Evolutionary conservation across 2,329 filamentous ascomycete genomes (phyloP).

Genomic region (Teratosphaeria nubilosa): DNA sequence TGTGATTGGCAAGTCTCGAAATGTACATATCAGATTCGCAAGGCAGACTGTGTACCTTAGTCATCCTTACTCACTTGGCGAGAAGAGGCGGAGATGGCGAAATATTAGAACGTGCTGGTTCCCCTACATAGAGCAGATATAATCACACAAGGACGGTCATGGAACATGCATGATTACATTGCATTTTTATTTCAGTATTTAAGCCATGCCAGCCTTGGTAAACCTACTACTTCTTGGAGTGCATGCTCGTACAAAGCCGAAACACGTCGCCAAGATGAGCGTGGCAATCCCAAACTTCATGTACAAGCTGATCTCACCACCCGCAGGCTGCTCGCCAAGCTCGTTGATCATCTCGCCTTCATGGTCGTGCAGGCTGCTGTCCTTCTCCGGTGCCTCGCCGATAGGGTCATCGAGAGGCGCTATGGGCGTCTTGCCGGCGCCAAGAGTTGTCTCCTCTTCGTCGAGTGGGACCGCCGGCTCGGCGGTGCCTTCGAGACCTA

Average conservation of each 20-base stretch:
- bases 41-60: too few species aligned
- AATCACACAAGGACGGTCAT: not conserved
- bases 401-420: constrained; percentile 4
- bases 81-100: too few species aligned
- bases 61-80: too few species aligned
- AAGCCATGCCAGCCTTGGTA: constrained; percentile 10
- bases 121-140: too few species aligned
- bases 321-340: constrained; percentile 7
- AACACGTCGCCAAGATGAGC: constrained; percentile 33
- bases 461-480: constrained; percentile 31
- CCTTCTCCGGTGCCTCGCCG: constrained; percentile 10
- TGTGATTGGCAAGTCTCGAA: too few species aligned
- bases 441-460: constrained; percentile 27
- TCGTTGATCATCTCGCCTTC: constrained; percentile 9
- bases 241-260: constrained; percentile 15
- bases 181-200: not conserved
- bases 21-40: too few species aligned
- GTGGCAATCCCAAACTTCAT: constrained; percentile 38
- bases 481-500: constrained; percentile 36
- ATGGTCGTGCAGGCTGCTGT: constrained; percentile 8
- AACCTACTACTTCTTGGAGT: constrained; percentile 7
- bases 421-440: constrained; percentile 1
- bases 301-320: constrained; percentile 30
- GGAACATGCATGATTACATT: not conserved
- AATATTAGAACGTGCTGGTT: too few species aligned